phyloP scores from a whole-genome alignment of 1,284 basidiomycete genomes.

The Rhizoctonia solani region DNA sequence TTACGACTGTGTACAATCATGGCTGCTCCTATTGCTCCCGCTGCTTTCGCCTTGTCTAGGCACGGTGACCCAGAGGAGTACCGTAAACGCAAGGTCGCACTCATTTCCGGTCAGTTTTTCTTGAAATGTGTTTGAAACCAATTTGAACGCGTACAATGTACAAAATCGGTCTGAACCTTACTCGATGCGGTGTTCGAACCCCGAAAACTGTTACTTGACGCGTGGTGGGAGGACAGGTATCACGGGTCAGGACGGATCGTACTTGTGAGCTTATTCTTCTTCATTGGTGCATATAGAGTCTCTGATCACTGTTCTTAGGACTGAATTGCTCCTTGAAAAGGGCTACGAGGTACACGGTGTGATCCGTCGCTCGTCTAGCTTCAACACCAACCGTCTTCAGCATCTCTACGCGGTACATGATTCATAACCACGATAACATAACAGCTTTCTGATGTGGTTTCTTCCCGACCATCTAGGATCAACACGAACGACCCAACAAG shows the following conservation, averaged over 20 bases:
- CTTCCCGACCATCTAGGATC: conserved; percentile 35
- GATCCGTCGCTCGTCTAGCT: conserved; percentile 90
- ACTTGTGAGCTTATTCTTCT: conserved; percentile 62
- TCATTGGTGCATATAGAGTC: background rate
- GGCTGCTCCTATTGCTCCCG: background rate
- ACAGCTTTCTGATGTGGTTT: background rate
- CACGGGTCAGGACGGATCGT: conserved; percentile 90
- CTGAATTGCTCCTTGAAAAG: conserved; percentile 80
- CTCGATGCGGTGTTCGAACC: conserved; percentile 11
- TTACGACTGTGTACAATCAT: background rate
- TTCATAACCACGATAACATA: conserved; percentile 5
- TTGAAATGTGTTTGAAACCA: background rate
- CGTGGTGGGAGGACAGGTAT: conserved; percentile 61
- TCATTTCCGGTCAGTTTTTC: conserved; percentile 73
- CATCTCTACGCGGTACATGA: conserved; percentile 79
- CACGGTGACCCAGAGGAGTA: conserved; percentile 64
- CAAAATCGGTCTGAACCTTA: conserved; percentile 28
- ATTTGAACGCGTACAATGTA: background rate
- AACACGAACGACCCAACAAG: conserved; percentile 57
- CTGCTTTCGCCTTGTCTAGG: conserved; percentile 34
- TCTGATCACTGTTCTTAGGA: conserved; percentile 51
- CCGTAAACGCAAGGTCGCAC: conserved; percentile 82
- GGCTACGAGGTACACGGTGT: conserved; percentile 93
- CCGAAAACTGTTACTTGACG: background rate
- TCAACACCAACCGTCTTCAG: conserved; percentile 90